Evolutionary conservation across 2,329 filamentous ascomycete genomes (phyloP).

Genomic region (Xylariales sp.): DNA sequence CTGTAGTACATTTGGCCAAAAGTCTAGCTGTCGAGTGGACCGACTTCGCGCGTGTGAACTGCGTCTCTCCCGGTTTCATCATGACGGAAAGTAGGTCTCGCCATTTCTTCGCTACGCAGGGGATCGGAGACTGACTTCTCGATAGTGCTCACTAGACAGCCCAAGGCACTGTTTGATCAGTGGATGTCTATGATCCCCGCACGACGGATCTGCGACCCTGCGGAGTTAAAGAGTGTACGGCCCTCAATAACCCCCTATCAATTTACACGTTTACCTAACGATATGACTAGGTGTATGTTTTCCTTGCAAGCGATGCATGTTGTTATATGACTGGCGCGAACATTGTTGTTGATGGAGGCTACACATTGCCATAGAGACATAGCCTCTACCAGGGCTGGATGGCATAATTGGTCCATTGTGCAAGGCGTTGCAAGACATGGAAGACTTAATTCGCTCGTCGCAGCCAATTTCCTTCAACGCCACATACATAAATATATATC

Average conservation of each 20-base stretch:
- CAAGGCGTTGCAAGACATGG: too few species aligned
- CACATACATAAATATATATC: too few species aligned
- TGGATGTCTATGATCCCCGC: conserved; percentile 50
- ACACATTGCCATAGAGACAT: conserved; percentile 48
- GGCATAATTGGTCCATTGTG: too few species aligned
- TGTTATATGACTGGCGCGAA: conserved; percentile 55
- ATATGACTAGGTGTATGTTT: conserved; percentile 49
- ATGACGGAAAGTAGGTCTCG: conserved; percentile 47
- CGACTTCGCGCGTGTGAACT: conserved; percentile 56
- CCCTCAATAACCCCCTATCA: too few species aligned
- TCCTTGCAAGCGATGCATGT: conserved; percentile 54
- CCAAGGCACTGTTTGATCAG: conserved; percentile 45
- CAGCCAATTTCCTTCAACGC: too few species aligned
- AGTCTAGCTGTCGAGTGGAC: conserved; percentile 58
- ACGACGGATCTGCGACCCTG: conserved; percentile 46
- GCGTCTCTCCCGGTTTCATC: conserved; percentile 53
- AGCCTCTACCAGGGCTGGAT: too few species aligned
- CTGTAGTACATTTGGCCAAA: conserved; percentile 55
- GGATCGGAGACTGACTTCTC: neutral
- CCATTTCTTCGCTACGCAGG: too few species aligned
- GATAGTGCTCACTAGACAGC: conserved; percentile 49
- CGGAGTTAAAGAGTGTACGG: conserved; percentile 50
- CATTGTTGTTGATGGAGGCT: conserved; percentile 48
- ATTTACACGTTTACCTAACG: too few species aligned
- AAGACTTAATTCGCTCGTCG: too few species aligned